Evolutionary conservation across 2,329 filamentous ascomycete species (phyloP).

Genomic region (Penicillium janthinellum): DNA sequence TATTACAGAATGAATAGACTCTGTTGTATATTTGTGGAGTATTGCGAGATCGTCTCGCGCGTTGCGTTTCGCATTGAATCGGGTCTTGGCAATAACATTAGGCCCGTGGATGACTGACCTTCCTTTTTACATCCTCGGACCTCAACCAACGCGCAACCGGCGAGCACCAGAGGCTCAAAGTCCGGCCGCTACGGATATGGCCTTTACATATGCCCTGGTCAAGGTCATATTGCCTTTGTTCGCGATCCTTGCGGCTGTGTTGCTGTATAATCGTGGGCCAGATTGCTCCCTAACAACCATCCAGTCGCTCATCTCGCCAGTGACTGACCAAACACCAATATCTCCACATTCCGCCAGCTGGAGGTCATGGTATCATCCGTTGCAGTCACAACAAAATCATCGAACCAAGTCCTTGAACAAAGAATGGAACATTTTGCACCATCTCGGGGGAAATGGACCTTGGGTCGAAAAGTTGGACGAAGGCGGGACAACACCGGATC

Average conservation of each 20-base stretch:
- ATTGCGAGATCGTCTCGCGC: too few species aligned
- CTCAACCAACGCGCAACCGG: neutral
- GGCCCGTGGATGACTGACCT: too few species aligned
- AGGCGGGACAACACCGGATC: neutral
- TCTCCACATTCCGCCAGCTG: neutral
- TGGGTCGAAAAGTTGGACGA: constrained; percentile 2
- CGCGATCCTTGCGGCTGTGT: neutral
- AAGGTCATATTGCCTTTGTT: neutral
- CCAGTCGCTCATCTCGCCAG: neutral
- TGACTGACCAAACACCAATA: neutral
- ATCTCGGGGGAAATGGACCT: neutral
- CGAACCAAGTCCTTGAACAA: neutral
- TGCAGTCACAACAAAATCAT: too few species aligned
- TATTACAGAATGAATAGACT: too few species aligned
- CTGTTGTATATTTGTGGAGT: too few species aligned
- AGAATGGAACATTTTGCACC: neutral
- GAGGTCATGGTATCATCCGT: neutral
- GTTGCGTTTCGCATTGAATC: too few species aligned
- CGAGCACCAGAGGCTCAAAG: neutral
- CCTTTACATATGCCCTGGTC: neutral
- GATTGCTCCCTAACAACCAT: neutral
- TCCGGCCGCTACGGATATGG: neutral
- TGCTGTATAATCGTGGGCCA: neutral
- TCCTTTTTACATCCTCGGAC: too few species aligned
- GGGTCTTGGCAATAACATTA: too few species aligned